Base-by-base conservation (phyloP, 2,329 filamentous ascomycete genomes). In the Aspergillus chevalieri region DNA sequence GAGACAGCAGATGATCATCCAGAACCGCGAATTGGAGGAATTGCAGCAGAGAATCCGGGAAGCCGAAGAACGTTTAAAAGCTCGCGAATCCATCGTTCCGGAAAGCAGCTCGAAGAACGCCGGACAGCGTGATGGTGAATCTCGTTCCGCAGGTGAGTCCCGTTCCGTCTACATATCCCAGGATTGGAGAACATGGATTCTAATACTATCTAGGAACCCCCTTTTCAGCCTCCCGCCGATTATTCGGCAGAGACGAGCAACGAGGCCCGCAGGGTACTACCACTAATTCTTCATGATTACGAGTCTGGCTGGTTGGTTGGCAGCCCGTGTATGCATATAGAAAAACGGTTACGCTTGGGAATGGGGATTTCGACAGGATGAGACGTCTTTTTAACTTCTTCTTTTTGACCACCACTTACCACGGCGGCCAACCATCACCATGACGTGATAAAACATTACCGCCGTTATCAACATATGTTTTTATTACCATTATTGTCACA, bases 21-120 rank as follows among this genome's bases (percentile, higher is more conserved):
- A 89, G 66, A 82, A 81, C 48, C 81, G 83, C 55, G 89, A 96
- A 71, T 85, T 97, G 58, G 85, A 95, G 70, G 83, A 85, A 49
- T 84, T 97, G 62, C 89, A 96, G 72, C 83, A 83, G 47, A 85
- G 84, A 59, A 82, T 97, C 60, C 85, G 83, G 60, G 89, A 90
- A 63, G 89, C 93, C 71, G 91, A 96, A 72, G 80, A 86, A 59
- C 85, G 86, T 42, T 79, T 97, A 47, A 81, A 76, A 74, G 54
- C 59, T 47, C 61, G 60, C 41, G 50, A 62, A 52, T 53, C 58
- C 9, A 44, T 55, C 22, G 48, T 51, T 15, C 24, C 47, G 47
- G 51, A 49, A 38, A 47, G 47, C 41, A 46, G 48, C 36, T 44
- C 51, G 12, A 49, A 49, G 47, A 44, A 42, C 46, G 43, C 44